phyloP scores from a whole-genome alignment of 371 early-diverging fungal genomes.

The Paramicrosporidium saccamoebae region DNA sequence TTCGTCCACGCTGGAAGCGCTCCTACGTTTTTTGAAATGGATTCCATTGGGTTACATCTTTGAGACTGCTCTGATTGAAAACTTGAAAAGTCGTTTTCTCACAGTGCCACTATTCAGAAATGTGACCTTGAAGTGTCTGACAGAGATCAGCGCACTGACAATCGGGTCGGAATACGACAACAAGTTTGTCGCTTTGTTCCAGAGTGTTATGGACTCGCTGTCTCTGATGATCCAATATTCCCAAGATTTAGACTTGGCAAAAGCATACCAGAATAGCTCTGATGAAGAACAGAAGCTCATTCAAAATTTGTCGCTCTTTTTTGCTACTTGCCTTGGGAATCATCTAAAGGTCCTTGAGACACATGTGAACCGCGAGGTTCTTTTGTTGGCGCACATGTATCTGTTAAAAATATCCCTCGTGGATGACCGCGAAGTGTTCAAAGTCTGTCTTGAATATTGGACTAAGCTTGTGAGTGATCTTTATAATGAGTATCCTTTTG shows the following conservation, averaged over 20 bases:
- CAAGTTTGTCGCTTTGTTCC: conserved; percentile 44
- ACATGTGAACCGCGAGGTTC: conserved; percentile 15
- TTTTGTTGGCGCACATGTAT: conserved; percentile 52
- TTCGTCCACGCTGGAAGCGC: conserved; percentile 60
- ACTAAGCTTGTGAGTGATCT: conserved; percentile 25
- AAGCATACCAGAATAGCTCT: conserved; percentile 37
- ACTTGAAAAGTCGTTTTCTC: conserved; percentile 46
- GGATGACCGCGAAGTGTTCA: conserved; percentile 83
- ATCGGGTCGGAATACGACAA: conserved; percentile 35
- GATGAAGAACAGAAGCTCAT: conserved; percentile 69
- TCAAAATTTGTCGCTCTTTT: conserved; percentile 48
- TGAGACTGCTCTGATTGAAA: conserved; percentile 64
- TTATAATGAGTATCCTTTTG: conserved; percentile 8
- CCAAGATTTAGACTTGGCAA: conserved; percentile 17
- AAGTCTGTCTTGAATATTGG: conserved; percentile 91
- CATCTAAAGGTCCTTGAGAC: conserved; percentile 43
- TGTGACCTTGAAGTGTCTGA: conserved; percentile 64
- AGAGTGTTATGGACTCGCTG: conserved; percentile 23
- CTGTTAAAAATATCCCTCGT: conserved; percentile 58
- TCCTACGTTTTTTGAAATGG: conserved; percentile 81
- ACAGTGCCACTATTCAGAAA: conserved; percentile 53
- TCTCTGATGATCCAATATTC: conserved; percentile 1
- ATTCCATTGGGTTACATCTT: conserved; percentile 88
- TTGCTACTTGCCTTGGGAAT: conserved; percentile 38
- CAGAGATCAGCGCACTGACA: conserved; percentile 55